Evolutionary conservation across 148 eudicot genomes (phyloP).

Genomic region (Persicaria maculosa): DNA sequence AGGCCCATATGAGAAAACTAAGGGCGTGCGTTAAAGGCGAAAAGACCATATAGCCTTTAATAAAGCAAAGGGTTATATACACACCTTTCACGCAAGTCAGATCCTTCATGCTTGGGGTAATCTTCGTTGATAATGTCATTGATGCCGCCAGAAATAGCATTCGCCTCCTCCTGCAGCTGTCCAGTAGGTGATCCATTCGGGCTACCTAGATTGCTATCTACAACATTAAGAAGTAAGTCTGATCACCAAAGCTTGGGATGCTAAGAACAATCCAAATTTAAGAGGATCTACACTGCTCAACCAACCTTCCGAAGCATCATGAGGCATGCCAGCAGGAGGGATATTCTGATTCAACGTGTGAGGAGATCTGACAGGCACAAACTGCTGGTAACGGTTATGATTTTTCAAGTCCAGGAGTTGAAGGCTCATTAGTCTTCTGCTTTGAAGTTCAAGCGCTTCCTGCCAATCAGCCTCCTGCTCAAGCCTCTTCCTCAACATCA

Average conservation of each 20-base stretch:
- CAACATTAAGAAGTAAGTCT: background rate
- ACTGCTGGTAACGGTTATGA: conserved; percentile 34
- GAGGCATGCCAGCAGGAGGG: background rate
- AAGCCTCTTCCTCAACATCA: conserved; percentile 66
- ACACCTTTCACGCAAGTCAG: conserved; percentile 53
- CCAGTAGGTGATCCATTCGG: conserved; percentile 1
- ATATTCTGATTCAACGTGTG: conserved; percentile 9
- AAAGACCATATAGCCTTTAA: background rate
- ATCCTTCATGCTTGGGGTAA: conserved; percentile 19
- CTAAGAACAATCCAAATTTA: background rate
- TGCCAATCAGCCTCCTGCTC: conserved; percentile 78
- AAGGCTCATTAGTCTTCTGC: conserved; percentile 55
- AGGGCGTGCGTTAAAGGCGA: background rate
- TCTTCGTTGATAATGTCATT: conserved; percentile 21
- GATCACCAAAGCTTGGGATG: background rate
- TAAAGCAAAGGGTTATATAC: background rate
- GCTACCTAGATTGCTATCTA: background rate
- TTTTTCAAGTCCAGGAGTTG: conserved; percentile 67
- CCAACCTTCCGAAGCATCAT: background rate
- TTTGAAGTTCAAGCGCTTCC: conserved; percentile 69
- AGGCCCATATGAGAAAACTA: background rate
- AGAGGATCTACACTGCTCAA: background rate
- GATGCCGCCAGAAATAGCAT: no score
- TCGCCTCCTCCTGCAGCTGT: background rate
- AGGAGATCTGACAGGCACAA: conserved; percentile 21